These are phyloP conservation scores for Podospora tetraspora DNA, from an alignment of 495 filamentous ascomycete species.

Conservation along the genomic window DNA sequence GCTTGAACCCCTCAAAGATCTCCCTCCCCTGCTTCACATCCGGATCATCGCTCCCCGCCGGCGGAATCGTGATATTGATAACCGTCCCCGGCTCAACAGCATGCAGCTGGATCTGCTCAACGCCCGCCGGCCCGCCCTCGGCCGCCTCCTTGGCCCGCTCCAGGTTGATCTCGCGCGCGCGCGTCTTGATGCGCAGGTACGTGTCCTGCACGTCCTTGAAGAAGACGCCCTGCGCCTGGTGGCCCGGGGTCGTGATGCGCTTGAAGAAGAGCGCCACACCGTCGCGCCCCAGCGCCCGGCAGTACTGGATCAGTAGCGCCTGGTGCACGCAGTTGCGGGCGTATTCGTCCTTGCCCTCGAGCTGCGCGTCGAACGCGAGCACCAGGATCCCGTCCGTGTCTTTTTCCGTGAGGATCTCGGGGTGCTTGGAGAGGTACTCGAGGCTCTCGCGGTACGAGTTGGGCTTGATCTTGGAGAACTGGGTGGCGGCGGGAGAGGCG, in stretches of 20 bases:
- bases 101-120: slow-evolving; percentile 98
- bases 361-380: slow-evolving; percentile 81
- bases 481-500: slow-evolving; percentile 66
- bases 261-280: slow-evolving; percentile 94
- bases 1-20: slow-evolving; percentile 78
- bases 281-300: slow-evolving; percentile 78
- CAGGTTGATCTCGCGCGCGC: slow-evolving; percentile 69
- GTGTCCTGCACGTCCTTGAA: slow-evolving; percentile 85
- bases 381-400: slow-evolving; percentile 89
- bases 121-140: slow-evolving; percentile 53
- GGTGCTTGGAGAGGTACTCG: slow-evolving; percentile 69
- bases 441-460: slow-evolving; percentile 67
- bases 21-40: slow-evolving; percentile 59
- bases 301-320: slow-evolving; percentile 88
- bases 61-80: slow-evolving; percentile 81
- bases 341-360: slow-evolving; percentile 67
- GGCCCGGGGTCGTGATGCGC: slow-evolving; percentile 83
- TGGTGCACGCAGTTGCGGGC: slow-evolving; percentile 91
- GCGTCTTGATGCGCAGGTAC: slow-evolving; percentile 70
- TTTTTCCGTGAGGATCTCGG: slow-evolving; percentile 71
- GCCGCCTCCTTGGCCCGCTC: slow-evolving; percentile 60
- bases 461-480: slow-evolving; percentile 74
- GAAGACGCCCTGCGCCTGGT: slow-evolving; percentile 91
- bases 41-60: slow-evolving; percentile 58
- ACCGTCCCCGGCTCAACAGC: slow-evolving; percentile 89